Evolutionary conservation across 2,329 filamentous ascomycete genomes (phyloP).

Genomic region (Epichloe amarillans): DNA sequence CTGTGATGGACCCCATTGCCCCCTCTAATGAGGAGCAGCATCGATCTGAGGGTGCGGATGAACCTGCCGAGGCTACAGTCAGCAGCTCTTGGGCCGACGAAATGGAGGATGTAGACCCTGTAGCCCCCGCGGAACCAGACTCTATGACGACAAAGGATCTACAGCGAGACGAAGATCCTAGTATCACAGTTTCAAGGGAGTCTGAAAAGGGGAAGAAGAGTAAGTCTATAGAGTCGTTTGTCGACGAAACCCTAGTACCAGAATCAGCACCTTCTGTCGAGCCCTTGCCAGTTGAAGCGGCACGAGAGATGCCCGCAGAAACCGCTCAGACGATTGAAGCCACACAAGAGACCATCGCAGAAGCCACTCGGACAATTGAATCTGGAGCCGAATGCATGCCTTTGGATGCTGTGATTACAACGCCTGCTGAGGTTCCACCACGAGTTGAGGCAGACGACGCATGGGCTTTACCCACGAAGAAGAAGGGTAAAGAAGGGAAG

Average conservation of each 20-base stretch:
- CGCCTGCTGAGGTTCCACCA: background rate
- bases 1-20: background rate
- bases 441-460: background rate
- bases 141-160: background rate
- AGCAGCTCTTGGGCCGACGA: constrained; percentile 9
- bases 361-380: background rate
- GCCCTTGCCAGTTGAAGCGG: background rate
- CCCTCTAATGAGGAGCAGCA: background rate
- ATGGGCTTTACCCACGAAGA: constrained; percentile 2
- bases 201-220: constrained; percentile 24
- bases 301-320: background rate
- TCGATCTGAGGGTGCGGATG: background rate
- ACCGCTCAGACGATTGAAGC: background rate
- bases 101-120: constrained; percentile 2
- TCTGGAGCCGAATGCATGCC: background rate
- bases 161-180: constrained; percentile 12
- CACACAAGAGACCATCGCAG: background rate
- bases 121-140: background rate
- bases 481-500: constrained; percentile 5
- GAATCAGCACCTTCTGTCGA: constrained; percentile 1
- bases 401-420: too few relatives aligned
- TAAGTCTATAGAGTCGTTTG: background rate
- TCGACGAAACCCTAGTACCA: background rate
- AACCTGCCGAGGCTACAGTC: background rate
- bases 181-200: constrained; percentile 27